Percentiles rank a stretch among this genome's conserved stretches.
Evolutionary conservation across 179 eudicot genomes (phyloP).

Genomic region (Pouteria campechiana): DNA sequence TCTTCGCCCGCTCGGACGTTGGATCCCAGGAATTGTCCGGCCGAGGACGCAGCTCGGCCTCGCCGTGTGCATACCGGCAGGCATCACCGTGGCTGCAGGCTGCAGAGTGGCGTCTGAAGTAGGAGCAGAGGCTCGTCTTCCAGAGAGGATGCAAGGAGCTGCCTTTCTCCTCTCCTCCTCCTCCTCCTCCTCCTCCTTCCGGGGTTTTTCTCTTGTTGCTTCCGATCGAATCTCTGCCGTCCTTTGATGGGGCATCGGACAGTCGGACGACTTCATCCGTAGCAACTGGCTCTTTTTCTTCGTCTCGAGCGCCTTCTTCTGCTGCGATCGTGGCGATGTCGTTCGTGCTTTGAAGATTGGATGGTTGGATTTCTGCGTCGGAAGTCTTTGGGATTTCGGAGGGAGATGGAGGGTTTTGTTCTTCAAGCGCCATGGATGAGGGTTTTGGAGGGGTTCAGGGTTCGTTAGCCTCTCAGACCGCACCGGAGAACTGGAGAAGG

Average conservation of each 20-base stretch:
- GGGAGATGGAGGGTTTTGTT: no score
- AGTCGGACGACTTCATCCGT: no score
- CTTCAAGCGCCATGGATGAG: no score
- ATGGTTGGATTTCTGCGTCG: no score
- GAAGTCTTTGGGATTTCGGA: no score
- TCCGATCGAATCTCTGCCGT: conserved; percentile 15
- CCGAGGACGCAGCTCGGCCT: conserved; percentile 58
- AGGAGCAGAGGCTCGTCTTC: conserved; percentile 85
- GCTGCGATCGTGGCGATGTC: no score
- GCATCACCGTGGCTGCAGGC: conserved; percentile 67
- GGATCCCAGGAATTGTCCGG: conserved; percentile 93
- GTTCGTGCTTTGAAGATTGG: no score
- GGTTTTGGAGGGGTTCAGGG: no score
- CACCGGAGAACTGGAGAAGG: no score
- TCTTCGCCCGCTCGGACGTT: conserved; percentile 68
- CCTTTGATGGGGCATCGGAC: conserved; percentile 1
- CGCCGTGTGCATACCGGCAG: conserved; percentile 77
- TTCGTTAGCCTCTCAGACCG: no score
- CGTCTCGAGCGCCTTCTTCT: no score
- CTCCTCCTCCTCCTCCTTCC: conserved; percentile 1
- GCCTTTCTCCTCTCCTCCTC: not conserved
- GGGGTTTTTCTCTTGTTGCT: conserved; percentile 44
- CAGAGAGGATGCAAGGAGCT: conserved; percentile 36
- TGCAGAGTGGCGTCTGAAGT: conserved; percentile 47
- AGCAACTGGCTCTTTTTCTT: no score